Base-by-base conservation (phyloP, 2,329 filamentous ascomycete species). In the Fusarium scirpi region DNA sequence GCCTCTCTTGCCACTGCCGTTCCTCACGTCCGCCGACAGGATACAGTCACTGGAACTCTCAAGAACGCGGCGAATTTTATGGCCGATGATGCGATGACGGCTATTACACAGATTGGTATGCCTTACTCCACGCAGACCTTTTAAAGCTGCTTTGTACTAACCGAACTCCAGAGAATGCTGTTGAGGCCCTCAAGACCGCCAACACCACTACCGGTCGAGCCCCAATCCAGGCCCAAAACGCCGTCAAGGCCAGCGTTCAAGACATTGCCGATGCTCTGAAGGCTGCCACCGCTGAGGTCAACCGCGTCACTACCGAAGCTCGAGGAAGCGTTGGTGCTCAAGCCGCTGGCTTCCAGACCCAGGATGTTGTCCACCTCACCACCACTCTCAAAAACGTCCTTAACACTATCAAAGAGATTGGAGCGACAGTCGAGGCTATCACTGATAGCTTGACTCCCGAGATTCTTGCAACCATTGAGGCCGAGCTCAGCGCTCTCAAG, bases 1-100 rank as follows among this genome's bases (percentile, higher is more conserved):
- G 65, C 40, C 12, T 69, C 69, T 9, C 52, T 71, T 10, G 69
- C 51, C 43, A 25, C 58, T 43, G 69, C 69, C 6, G 44, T 55
- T 7, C 69, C 69, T 15, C 49, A 41, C 6, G 27, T 58, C 22
- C 38, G 53, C 2, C 57, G 66, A 20, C 65, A 71, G 12, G 53
- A 62, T 38, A 63, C 68, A 2, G 44, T 62, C 12, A 27, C 45
- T 27, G 56, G 69, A 49, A 47, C 44, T 13, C 51, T 71, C 34
- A 13, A 44, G 18, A 5, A 10, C 3, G 47, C 65, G 1, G 32
- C 69, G 8, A 8, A 10, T 15, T 22, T 9, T 12, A 10, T 71
- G 11, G 11, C 25, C 11, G 2, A 9, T 6, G 6, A 53, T 6
- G 2, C 32, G 1, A 0, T 8, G 4, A 8, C 15, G 2, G 48